Conservation (phyloP, 202 grass and related monocot genomes). For the Cymbopogon flexuosus region DNA sequence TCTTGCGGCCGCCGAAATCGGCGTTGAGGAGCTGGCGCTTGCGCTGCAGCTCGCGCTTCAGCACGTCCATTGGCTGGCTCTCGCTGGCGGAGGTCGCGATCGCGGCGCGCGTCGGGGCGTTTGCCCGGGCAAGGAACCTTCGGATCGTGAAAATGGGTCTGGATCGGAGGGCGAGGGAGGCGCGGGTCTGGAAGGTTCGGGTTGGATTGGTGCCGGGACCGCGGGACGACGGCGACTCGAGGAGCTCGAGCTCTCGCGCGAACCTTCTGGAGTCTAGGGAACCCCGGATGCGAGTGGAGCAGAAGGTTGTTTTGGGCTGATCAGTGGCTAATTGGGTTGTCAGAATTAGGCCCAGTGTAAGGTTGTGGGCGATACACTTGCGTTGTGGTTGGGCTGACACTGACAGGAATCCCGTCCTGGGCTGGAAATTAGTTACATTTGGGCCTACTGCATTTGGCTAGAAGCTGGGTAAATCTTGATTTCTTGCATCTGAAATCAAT, state of each 20-base stretch:
- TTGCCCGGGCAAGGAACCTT: background rate
- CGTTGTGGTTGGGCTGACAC: too few relatives aligned
- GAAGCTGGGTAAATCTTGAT: background rate
- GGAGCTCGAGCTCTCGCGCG: constrained; percentile 12
- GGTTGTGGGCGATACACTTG: background rate
- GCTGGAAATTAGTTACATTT: background rate
- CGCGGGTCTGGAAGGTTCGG: constrained; percentile 24
- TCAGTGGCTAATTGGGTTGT: too few relatives aligned
- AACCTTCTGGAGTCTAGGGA: constrained; percentile 17
- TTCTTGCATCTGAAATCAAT: background rate
- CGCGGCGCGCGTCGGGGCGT: background rate
- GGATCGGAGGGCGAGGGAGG: background rate
- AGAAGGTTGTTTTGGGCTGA: background rate
- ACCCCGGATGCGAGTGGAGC: background rate
- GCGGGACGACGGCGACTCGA: too few relatives aligned
- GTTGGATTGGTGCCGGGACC: background rate
- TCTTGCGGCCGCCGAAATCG: constrained; percentile 51
- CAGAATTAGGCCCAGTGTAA: background rate
- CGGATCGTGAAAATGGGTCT: background rate
- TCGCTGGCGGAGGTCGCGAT: background rate
- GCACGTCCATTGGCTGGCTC: constrained; percentile 55
- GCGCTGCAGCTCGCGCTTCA: constrained; percentile 73
- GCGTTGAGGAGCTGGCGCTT: constrained; percentile 52
- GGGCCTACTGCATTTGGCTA: background rate
- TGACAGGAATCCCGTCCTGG: background rate